Base-by-base conservation (phyloP, 352 stramenopile species). In the Phytophthora litchii region DNA sequence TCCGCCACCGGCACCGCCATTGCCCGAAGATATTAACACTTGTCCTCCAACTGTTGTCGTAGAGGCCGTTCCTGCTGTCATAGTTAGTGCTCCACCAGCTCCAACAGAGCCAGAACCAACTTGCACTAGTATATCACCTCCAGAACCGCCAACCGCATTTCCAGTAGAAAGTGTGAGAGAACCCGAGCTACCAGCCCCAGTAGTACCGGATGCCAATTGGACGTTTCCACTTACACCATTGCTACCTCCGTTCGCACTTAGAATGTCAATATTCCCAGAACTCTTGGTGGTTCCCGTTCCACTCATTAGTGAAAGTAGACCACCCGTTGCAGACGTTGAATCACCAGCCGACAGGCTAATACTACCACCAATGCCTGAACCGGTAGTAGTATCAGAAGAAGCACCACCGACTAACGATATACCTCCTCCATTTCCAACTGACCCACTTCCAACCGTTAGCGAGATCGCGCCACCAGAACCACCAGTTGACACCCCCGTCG, bases 151-250 rank as follows among this genome's bases (percentile, higher is more conserved):
- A n/a, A 70, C 54, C 9, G 74, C 73, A 46, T 48, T 67, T 21
- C 78, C 78, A 19, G 72, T 80, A 4, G 67, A 76, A 48, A 87
- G 45, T 6, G 64, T 76, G 13, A 83, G 40, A 12, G 61, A 72
- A n/a, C 77, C 77, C 29, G 77, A 83, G 19, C 55, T 84, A n/a
- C 77, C 77, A 49, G 67, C 59, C 13, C 64, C 69, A 4, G 77
- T 71, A 29, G 55, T 76, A 21, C 77, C 78, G 9, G 74, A 75
- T 31, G 52, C 66, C 48, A 85, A 54, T 34, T 54, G 43, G 11
- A 79, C 25, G 47, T 83, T 79, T n/a, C 78, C 78, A 64, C 78
- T 86, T 13, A 86, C 74, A 54, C 77, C 75, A 43, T 47, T 66
- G 7, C 51, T 51, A 23, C 57, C 63, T 45, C 63, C 49, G 44